Conservation (phyloP, 306 rosid genomes). For the Sesbania bispinosa region DNA sequence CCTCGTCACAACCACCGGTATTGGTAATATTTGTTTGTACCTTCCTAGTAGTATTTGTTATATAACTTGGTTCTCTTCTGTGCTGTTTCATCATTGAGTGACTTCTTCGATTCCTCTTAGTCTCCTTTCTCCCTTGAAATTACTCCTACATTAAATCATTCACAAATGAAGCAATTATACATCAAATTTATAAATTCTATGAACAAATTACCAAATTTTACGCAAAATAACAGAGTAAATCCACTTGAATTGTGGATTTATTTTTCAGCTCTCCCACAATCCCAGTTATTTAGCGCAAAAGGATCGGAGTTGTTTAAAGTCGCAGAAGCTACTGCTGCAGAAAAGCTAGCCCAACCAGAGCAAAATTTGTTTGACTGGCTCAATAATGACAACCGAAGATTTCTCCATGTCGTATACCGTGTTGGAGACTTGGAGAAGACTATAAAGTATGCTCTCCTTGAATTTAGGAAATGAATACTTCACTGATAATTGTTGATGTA, state of each 20-base stretch:
- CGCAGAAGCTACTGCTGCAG: slow-evolving; percentile 40
- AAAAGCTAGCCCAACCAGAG: slow-evolving; percentile 42
- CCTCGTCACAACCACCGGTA: slow-evolving; percentile 37
- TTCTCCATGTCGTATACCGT: slow-evolving; percentile 83
- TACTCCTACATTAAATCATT: too few species aligned
- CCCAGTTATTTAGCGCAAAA: slow-evolving; percentile 52
- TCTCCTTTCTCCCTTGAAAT: too few species aligned
- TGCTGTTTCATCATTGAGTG: slow-evolving; percentile 23
- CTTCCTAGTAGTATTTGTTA: too few species aligned
- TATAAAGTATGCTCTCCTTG: slow-evolving; percentile 52
- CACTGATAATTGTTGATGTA: neutral
- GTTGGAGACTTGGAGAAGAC: slow-evolving; percentile 84
- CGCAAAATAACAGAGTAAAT: too few species aligned
- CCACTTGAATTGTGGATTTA: too few species aligned
- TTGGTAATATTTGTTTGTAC: too few species aligned
- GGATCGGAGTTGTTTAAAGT: slow-evolving; percentile 46
- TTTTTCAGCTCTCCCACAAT: slow-evolving; percentile 67
- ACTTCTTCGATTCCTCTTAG: too few species aligned
- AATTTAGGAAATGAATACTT: neutral
- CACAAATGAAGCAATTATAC: too few species aligned
- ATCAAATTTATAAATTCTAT: too few species aligned
- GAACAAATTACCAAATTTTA: too few species aligned
- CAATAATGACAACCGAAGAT: slow-evolving; percentile 64
- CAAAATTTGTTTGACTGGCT: slow-evolving; percentile 74
- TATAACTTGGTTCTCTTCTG: slow-evolving; percentile 11